Base-by-base conservation (phyloP, 768 basidiomycete genomes). In the Boletus rubescentipes region DNA sequence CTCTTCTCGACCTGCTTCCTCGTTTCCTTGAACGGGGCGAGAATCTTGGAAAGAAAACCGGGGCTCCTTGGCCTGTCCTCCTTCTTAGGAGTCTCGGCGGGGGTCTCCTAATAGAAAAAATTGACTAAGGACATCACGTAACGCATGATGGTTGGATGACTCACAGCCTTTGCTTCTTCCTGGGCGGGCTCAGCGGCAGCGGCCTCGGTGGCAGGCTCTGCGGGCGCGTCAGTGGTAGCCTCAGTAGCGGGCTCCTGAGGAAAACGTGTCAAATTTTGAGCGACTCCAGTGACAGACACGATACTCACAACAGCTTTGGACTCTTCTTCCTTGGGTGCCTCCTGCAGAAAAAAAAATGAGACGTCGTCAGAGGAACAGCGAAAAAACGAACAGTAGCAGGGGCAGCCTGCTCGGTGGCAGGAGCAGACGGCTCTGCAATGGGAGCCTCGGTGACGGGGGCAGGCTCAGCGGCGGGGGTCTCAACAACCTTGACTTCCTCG, bases 11-110 rank as follows among this genome's bases (percentile, higher is more conserved):
- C 76, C 69, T 77, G 79, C 57, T 67, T 69, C 71, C 74, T 77
- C 47, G 68, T 65, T 39, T 71, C 70, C 77, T 89, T 91, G 81
- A 93, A 86, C 38, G 87, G 81, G 29, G 85, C 84, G 54, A 95
- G 84, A 57, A 95, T 75, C 74, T 88, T 93, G 62, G 84, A 68
- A 53, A 95, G 78, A 61, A 93, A 66, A 48, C 82, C 75, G 16
- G 90, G 89, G 75, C 89, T 91, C 83, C 86, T 89, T 63, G 89
- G 87, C 61, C 81, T 79, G 36, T 89, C 85, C 61, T 91, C 86
- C 78, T 90, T 91, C 82, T 87, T 86, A 4, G 67, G 9, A 30
- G 75, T 56, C 53, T 77, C 70, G 47, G 76, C 74, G 67, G 86
- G 77, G 16, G 75, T 76, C 77, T 75, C 41, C 60, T 57, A 49